Conservation (phyloP, 2,329 filamentous ascomycete genomes). For the Colletotrichum sp. region DNA sequence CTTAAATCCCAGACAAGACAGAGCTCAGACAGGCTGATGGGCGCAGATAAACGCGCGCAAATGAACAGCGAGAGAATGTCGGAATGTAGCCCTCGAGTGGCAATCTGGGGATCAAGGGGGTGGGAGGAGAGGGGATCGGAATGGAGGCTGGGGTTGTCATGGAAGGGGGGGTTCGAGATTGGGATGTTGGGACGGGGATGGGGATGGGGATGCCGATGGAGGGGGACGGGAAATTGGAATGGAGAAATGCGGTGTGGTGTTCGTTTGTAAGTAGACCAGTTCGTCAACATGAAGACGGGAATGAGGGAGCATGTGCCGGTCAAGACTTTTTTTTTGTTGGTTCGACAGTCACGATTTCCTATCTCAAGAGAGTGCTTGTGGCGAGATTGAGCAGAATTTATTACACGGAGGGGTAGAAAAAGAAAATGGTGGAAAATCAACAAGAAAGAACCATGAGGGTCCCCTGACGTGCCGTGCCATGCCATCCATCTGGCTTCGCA, state of each 20-base stretch:
- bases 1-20: conserved; percentile 13
- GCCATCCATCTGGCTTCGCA: neutral
- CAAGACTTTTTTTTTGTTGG: neutral
- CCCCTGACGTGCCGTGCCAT: neutral
- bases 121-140: neutral
- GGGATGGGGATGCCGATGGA: neutral
- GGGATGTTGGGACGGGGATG: neutral
- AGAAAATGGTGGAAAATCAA: conserved; percentile 4
- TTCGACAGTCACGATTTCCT: neutral
- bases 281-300: neutral
- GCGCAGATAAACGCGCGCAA: neutral
- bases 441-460: neutral
- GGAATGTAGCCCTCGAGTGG: conserved; percentile 2
- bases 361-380: neutral
- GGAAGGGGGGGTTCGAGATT: neutral
- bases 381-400: neutral
- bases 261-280: neutral
- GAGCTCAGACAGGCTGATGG: neutral
- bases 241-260: neutral
- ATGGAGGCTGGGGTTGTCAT: neutral
- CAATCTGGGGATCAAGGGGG: neutral
- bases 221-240: neutral
- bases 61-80: neutral
- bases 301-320: neutral
- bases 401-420: conserved; percentile 2